Conservation (phyloP, 139 green algal species). For the Tetraselmis striata region DNA sequence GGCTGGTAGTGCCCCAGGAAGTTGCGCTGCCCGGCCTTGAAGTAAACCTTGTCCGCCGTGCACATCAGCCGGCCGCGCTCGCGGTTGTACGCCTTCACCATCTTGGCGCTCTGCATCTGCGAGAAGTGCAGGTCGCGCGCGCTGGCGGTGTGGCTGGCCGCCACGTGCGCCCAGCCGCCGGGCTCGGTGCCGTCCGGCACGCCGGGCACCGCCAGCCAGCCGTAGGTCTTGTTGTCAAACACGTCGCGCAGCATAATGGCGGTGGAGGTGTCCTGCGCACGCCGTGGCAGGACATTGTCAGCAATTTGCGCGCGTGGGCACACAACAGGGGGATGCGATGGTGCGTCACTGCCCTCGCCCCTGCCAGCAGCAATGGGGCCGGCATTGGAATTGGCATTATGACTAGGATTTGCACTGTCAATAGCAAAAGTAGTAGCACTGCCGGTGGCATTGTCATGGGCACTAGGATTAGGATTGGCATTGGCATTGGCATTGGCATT, state of each 20-base stretch:
- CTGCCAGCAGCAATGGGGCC: no score
- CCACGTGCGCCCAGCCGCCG: neutral
- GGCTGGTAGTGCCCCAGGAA: neutral
- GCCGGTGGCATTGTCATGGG: no score
- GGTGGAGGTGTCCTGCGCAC: slow-evolving; percentile 18
- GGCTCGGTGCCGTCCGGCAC: neutral
- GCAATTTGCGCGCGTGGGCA: no score
- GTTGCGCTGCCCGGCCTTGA: neutral
- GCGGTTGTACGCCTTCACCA: neutral
- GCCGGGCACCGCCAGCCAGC: neutral
- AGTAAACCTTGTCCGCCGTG: neutral
- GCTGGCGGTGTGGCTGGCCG: neutral
- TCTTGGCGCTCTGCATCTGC: neutral
- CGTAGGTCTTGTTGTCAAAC: slow-evolving; percentile 9
- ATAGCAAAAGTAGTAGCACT: no score
- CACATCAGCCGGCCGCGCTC: neutral
- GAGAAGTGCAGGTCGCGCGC: neutral
- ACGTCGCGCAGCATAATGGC: slow-evolving; percentile 21
- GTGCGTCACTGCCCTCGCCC: no score
- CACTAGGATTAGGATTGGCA: no score
- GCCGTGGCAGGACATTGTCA: no score
- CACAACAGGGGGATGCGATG: no score
- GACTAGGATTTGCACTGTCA: no score
- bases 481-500: no score
- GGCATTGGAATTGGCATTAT: no score